phyloP scores from a whole-genome alignment of 805 yeast species.

The Ogataea siamensis region DNA sequence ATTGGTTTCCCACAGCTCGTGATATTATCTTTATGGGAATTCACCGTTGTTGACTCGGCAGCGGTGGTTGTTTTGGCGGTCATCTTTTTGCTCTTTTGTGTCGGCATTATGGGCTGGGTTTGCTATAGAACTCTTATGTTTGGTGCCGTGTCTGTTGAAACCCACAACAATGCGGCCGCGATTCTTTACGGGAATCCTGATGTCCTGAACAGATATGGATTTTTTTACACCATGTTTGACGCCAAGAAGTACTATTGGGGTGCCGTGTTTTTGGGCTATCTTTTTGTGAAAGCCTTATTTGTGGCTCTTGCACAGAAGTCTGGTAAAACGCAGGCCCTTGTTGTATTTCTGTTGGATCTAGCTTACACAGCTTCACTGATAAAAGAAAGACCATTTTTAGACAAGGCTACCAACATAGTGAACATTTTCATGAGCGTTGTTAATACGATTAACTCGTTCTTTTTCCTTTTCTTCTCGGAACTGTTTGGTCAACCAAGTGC shows the following conservation, averaged over 20 bases:
- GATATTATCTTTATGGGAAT: conserved; percentile 85
- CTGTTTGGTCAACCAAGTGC: conserved; percentile 76
- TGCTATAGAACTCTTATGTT: conserved; percentile 59
- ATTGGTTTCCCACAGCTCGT: conserved; percentile 84
- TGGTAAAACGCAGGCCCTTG: conserved; percentile 80
- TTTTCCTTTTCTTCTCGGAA: conserved; percentile 83
- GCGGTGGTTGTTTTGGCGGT: conserved; percentile 84
- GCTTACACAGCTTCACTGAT: conserved; percentile 64
- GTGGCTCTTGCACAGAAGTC: conserved; percentile 76
- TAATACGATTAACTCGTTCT: conserved; percentile 72
- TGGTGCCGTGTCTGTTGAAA: conserved; percentile 59
- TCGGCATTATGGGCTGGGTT: conserved; percentile 63
- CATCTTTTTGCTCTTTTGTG: conserved; percentile 59
- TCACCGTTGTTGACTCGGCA: conserved; percentile 75
- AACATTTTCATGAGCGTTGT: conserved; percentile 73
- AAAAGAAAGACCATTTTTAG: conserved; percentile 70
- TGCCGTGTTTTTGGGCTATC: conserved; percentile 56
- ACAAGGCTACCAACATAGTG: conserved; percentile 76
- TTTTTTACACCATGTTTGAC: conserved; percentile 83
- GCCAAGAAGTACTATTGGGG: conserved; percentile 87
- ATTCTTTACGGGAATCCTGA: conserved; percentile 74
- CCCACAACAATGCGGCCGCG: conserved; percentile 82
- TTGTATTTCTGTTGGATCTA: conserved; percentile 72
- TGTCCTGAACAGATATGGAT: conserved; percentile 78
- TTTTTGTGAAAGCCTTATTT: conserved; percentile 65